Evolutionary conservation across 2,329 filamentous ascomycete genomes (phyloP), one percentile per base, ranked within the genome.

Genomic region (Paraphaeosphaeria sporulosa): DNA sequence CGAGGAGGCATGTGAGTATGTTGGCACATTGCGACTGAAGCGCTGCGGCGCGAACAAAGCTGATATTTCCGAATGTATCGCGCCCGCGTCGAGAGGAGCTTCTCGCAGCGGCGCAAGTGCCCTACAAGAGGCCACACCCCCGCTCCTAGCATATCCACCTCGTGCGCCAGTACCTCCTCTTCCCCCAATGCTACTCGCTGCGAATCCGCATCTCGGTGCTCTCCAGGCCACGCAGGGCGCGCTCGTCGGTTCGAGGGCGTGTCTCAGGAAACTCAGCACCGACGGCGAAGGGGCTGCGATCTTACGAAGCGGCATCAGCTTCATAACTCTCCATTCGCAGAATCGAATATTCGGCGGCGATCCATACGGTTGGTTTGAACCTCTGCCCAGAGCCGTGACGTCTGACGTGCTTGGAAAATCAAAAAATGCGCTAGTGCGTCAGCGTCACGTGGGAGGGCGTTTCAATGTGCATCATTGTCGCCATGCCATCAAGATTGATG

Each of bases 241-340:
- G 21, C 66, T 61, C 23, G 70, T 65, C 59, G 63, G 60, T 19
- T 73, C 69, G 59, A 76, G 74, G 12, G 71, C 68, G 71, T 68
- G 60, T 38, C 64, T 64, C 47, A 79, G 68, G 64, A 78, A 79
- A 68, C 67, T 75, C 64, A 79, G 61, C 21, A 78, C 75, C 50
- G 70, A 69, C 9, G 76, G 70, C 63, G 76, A 79, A 46, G 77
- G 77, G 55, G 70, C 70, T 50, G 69, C 64, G 55, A 72, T 62
- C 62, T 63, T 68, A 62, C 64, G 71, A 63, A 77, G 71, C 65
- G 70, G 66, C 55, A 67, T 68, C 58, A 70, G 67, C 70, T 72
- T 75, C 76, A 78, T 78, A 68, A 71, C 74, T 78, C 68, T 70
- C 62, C 69, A 60, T 64, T 63, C 58, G 60, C 43, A 58, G 36